Evolutionary conservation across 2,329 filamentous ascomycete genomes (phyloP), one percentile per base, ranked within the genome.

Genomic region (Cercospora zeina): DNA sequence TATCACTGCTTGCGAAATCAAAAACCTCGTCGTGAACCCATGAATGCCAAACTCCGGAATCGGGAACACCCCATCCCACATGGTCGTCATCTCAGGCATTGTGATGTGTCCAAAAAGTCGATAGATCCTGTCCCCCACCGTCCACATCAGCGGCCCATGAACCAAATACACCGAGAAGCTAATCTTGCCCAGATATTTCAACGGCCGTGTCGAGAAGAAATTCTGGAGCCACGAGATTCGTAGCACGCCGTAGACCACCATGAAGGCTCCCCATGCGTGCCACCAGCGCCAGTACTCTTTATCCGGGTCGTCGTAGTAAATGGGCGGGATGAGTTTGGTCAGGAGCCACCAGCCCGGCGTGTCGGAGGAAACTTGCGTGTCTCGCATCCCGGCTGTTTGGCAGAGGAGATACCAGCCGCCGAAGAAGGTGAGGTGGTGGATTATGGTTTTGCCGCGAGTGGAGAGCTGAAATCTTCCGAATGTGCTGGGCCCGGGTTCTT

Each of bases 121-220:
- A 62, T 80, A 79, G 1, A 90, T 42, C 34, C 79, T 75, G 67
- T 84, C 85, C 10, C 83, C 83, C 16, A 82, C 67, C 1, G 79
- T 79, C 67, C 85, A 83, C 69, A 82, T 78, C 2, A 81, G 78
- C 3, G 83, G 82, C 0, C 84, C 83, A 70, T 87, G 85, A 76
- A 86, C 82, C 13, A 87, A 78, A 71, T 87, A 87, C 27, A 87
- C 70, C 54, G 83, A 81, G 69, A 85, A 87, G 57, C 83, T 86
- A 66, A 87, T 82, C 69, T 81, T 81, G 62, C 85, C 85, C 5
- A 87, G 75, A 72, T 87, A 87, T 69, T 85, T 83, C 2, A 85
- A 76, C 14, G 78, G 67, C 1, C 74, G 69, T 1, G 76, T 75
- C 69, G 81, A 81, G 73, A 86, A 85, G 61, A 85, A 74, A 0